These are phyloP conservation scores for Plasmodium gallinaceum DNA, from an alignment of 169 alveolate species.

Conservation along the genomic window DNA sequence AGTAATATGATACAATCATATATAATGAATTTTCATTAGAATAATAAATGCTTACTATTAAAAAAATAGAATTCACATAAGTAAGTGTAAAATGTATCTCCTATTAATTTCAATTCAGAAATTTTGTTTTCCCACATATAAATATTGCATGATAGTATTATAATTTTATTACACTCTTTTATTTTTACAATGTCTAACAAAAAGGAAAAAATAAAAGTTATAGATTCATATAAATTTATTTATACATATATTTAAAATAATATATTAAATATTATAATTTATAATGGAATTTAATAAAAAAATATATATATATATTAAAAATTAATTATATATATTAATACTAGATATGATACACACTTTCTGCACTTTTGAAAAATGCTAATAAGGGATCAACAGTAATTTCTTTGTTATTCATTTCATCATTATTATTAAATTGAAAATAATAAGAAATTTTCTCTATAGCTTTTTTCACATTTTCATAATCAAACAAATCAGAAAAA, in stretches of 20 bases:
- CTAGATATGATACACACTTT: conserved; percentile 11
- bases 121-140: conserved; percentile 38
- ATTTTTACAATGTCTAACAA: conserved; percentile 22
- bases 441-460: conserved; percentile 45
- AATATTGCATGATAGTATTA: conserved; percentile 56
- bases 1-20: background rate
- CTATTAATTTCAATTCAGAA: conserved; percentile 37
- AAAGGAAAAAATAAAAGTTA: background rate
- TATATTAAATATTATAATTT: no score
- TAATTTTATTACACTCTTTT: conserved; percentile 47
- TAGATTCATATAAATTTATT: background rate
- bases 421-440: conserved; percentile 34
- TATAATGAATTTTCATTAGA: background rate
- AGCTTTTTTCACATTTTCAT: conserved; percentile 54
- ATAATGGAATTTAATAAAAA: no score
- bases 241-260: background rate
- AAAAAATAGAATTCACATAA: conserved; percentile 44
- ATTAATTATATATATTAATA: background rate
- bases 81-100: conserved; percentile 19
- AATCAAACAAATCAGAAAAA: conserved; percentile 62
- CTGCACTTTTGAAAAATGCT: conserved; percentile 42
- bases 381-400: conserved; percentile 46
- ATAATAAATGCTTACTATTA: conserved; percentile 16
- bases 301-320: background rate
- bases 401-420: conserved; percentile 12